These are phyloP conservation scores for Trypanosoma grayi DNA, from an alignment of 208 protist genomes.

Conservation along the genomic window DNA sequence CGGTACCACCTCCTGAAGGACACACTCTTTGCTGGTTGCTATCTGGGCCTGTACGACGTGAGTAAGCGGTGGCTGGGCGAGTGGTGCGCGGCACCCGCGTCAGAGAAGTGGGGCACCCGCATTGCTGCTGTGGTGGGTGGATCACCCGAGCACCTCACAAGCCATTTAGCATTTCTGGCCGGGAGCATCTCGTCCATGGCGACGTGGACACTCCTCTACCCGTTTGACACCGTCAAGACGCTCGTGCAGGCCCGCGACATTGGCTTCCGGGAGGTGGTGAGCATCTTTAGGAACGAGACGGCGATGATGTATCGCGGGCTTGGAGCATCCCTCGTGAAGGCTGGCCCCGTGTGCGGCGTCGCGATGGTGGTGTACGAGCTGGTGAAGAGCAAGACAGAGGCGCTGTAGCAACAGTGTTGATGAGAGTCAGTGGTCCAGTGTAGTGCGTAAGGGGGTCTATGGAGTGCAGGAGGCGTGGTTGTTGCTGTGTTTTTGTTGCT, in stretches of 20 bases:
- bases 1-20: constrained; percentile 73
- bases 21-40: constrained; percentile 66
- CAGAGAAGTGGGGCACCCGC: neutral
- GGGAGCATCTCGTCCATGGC: constrained; percentile 59
- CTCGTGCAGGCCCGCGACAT: constrained; percentile 67
- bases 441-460: too few relatives aligned
- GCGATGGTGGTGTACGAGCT: constrained; percentile 80
- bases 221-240: constrained; percentile 87
- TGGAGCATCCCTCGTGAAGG: constrained; percentile 61
- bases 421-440: too few relatives aligned
- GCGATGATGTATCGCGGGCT: constrained; percentile 60
- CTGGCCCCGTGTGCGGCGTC: constrained; percentile 70
- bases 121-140: neutral
- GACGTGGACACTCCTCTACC: constrained; percentile 78
- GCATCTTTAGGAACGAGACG: constrained; percentile 24
- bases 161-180: constrained; percentile 44
- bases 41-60: constrained; percentile 75
- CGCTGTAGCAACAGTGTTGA: neutral
- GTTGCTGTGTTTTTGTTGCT: too few relatives aligned
- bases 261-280: constrained; percentile 14
- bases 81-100: neutral
- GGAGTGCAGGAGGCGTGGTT: too few relatives aligned
- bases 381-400: constrained; percentile 17
- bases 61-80: constrained; percentile 6
- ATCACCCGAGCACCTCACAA: constrained; percentile 5